Percentiles rank a stretch among this genome's conserved stretches.
These are phyloP conservation scores for Ophiostoma fasciatum DNA, from an alignment of 2,329 filamentous ascomycete species.

Conservation along the genomic window DNA sequence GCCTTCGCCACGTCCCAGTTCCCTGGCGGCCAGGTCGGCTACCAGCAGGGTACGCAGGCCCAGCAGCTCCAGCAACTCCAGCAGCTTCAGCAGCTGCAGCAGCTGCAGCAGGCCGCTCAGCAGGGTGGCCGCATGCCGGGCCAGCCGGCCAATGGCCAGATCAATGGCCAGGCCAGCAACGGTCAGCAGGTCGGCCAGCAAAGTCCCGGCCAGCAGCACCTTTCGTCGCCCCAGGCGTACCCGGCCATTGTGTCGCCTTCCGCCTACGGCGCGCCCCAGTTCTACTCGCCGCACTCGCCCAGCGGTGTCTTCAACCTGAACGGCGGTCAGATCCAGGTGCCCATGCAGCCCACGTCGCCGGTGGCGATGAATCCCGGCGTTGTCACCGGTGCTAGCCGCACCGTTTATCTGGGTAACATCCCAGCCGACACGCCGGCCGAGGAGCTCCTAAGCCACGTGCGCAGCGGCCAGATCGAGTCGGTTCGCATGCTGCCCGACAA, in stretches of 20 bases:
- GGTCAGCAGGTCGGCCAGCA: constrained; percentile 47
- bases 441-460: constrained; percentile 89
- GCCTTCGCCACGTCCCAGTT: constrained; percentile 88
- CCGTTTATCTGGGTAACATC: constrained; percentile 95
- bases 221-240: constrained; percentile 75
- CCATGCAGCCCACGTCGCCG: constrained; percentile 54
- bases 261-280: constrained; percentile 65
- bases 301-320: constrained; percentile 57
- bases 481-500: constrained; percentile 92
- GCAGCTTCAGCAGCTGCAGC: constrained; percentile 24
- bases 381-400: constrained; percentile 82
- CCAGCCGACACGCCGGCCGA: constrained; percentile 95
- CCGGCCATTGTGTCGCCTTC: constrained; percentile 77
- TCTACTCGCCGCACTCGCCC: constrained; percentile 75
- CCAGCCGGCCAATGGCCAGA: constrained; percentile 32
- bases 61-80: constrained; percentile 44
- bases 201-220: constrained; percentile 61
- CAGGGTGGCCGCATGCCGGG: constrained; percentile 36
- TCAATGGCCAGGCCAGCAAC: constrained; percentile 42
- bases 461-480: constrained; percentile 98
- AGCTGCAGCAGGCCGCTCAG: constrained; percentile 55
- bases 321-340: constrained; percentile 42
- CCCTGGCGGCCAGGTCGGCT: constrained; percentile 64
- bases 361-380: constrained; percentile 65
- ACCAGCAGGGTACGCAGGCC: constrained; percentile 51